Conservation (phyloP, 2,329 filamentous ascomycete genomes). For the Scedosporium boydii region DNA sequence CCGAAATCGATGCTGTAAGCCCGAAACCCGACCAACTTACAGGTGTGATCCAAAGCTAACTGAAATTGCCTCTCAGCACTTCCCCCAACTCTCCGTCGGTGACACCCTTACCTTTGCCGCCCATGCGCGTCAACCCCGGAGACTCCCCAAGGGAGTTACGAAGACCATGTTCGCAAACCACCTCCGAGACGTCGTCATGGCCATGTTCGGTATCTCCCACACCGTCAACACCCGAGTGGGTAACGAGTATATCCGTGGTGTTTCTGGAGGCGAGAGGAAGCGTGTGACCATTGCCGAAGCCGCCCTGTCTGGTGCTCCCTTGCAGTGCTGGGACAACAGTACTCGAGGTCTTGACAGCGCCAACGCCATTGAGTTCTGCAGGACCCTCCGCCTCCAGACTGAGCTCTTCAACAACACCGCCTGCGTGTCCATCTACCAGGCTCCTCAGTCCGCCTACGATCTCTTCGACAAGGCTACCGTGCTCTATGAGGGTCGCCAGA, state of each 20-base stretch:
- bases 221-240: slow-evolving; percentile 64
- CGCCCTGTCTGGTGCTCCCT: slow-evolving; percentile 45
- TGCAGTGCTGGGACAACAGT: slow-evolving; percentile 64
- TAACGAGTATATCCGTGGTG: slow-evolving; percentile 66
- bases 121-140: slow-evolving; percentile 54
- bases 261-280: slow-evolving; percentile 65
- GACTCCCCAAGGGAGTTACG: slow-evolving; percentile 49
- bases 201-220: slow-evolving; percentile 65
- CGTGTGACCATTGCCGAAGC: slow-evolving; percentile 56
- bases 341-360: slow-evolving; percentile 66
- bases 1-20: slow-evolving; percentile 60
- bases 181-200: slow-evolving; percentile 63
- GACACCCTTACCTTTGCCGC: slow-evolving; percentile 74
- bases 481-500: slow-evolving; percentile 51
- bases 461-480: slow-evolving; percentile 50
- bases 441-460: slow-evolving; percentile 55
- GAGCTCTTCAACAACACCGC: slow-evolving; percentile 58
- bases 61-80: slow-evolving; percentile 36
- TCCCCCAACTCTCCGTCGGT: slow-evolving; percentile 66
- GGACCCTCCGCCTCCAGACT: slow-evolving; percentile 57
- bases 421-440: slow-evolving; percentile 66
- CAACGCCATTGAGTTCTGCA: slow-evolving; percentile 68
- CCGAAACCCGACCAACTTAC: background rate
- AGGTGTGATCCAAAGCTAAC: background rate
- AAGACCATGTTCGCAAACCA: slow-evolving; percentile 48